These are phyloP conservation scores for Tricholoma bakamatsutake DNA, from an alignment of 768 basidiomycete species.

Conservation along the genomic window DNA sequence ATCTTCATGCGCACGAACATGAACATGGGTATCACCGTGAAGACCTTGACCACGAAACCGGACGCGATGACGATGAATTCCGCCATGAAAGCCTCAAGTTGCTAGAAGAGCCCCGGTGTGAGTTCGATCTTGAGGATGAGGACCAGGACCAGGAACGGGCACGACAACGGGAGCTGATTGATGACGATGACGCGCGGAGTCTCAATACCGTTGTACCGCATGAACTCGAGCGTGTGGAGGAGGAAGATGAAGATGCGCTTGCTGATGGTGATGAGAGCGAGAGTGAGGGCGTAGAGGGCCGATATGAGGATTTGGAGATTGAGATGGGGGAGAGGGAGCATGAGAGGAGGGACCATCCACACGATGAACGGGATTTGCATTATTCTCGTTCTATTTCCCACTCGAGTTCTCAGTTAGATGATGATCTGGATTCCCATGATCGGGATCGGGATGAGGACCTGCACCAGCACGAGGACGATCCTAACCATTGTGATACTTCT, in stretches of 20 bases:
- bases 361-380: too few relatives aligned
- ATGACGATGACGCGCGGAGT: slow-evolving; percentile 69
- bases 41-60: not conserved
- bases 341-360: not conserved
- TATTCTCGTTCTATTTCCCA: too few relatives aligned
- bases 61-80: slow-evolving; percentile 5
- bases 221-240: slow-evolving; percentile 65
- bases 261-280: slow-evolving; percentile 18
- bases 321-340: slow-evolving; percentile 1
- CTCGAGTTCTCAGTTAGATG: too few relatives aligned
- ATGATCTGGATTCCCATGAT: not conserved
- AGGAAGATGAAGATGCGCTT: slow-evolving; percentile 66
- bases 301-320: slow-evolving; percentile 15
- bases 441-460: not conserved
- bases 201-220: slow-evolving; percentile 66
- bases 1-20: slow-evolving; percentile 1
- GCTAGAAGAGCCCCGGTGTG: slow-evolving; percentile 19
- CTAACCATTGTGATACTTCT: too few relatives aligned
- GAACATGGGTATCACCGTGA: not conserved
- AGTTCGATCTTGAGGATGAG: slow-evolving; percentile 28
- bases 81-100: not conserved
- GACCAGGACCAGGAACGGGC: slow-evolving; percentile 20
- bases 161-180: slow-evolving; percentile 24
- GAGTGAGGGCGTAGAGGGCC: slow-evolving; percentile 14
- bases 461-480: not conserved